Evolutionary conservation across 2,329 filamentous ascomycete species (phyloP).

Genomic region (Stylonectria norvegica): DNA sequence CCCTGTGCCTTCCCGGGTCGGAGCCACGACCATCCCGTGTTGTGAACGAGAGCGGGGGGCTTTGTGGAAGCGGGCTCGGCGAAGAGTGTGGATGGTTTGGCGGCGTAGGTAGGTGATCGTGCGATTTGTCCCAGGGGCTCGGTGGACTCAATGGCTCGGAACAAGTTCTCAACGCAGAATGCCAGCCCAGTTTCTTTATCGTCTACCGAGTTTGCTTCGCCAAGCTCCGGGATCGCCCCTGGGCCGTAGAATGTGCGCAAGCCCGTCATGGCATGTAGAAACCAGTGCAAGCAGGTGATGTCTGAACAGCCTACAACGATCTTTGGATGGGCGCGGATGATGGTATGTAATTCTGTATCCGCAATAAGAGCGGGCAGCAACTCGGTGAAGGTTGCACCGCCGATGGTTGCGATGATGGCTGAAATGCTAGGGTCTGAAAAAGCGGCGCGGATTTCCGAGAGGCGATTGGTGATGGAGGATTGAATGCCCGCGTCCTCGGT

Average conservation of each 20-base stretch:
- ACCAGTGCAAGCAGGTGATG: conserved; percentile 42
- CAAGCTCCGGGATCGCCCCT: conserved; percentile 37
- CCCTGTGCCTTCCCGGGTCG: conserved; percentile 37
- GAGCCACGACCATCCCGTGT: conserved; percentile 36
- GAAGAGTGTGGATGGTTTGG: conserved; percentile 21
- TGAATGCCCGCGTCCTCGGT: conserved; percentile 30
- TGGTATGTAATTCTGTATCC: conserved; percentile 33
- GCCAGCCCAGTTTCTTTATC: conserved; percentile 28
- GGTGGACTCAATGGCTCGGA: conserved; percentile 28
- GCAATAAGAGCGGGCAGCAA: conserved; percentile 36
- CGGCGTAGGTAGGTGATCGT: conserved; percentile 31
- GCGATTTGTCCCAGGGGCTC: conserved; percentile 30
- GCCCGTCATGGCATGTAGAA: conserved; percentile 35
- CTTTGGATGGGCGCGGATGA: conserved; percentile 37
- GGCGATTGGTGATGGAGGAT: conserved; percentile 33
- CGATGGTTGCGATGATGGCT: conserved; percentile 39
- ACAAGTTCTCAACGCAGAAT: conserved; percentile 31
- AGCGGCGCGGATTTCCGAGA: conserved; percentile 37
- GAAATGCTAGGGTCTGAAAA: conserved; percentile 35
- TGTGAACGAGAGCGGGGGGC: conserved; percentile 27
- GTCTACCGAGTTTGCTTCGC: conserved; percentile 22
- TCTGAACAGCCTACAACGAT: conserved; percentile 42
- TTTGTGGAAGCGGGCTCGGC: conserved; percentile 20
- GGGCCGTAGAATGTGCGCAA: conserved; percentile 45
- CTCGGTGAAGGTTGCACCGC: conserved; percentile 38